Evolutionary conservation across 139 green algal species (phyloP), one percentile per base, ranked within the genome.

Genomic region (Tetradesmus lagerheimii): DNA sequence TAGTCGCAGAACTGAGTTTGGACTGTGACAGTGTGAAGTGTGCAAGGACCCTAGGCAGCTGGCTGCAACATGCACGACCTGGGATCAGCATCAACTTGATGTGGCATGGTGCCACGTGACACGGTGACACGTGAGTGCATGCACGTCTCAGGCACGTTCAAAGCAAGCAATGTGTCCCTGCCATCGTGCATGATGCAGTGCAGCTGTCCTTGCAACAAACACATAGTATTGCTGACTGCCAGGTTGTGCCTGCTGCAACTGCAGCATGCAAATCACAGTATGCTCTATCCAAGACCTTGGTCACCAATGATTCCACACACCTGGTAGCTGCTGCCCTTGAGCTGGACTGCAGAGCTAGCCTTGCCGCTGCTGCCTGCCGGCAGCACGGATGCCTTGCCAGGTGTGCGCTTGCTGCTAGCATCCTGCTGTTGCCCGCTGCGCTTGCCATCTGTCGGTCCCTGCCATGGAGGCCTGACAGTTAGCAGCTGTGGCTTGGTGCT

Each of bases 401-500:
- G 57, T 1, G 57, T 71, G 57, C 57, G 57, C 57, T 71, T 71
- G 57, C 57, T 31, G 57, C 57, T 31, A 23, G 4, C 31, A 23
- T 71, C 57, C 57, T 31, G 57, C 57, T 71, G 57, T 23, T 71
- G 57, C 20, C 25, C 0, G 20, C 57, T 31, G 12, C 57, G 57
- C 57, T 71, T 71, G 20, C 23, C 2, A n/a, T 80, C 53, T 25
- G 15, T 23, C 37, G 31, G 12, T 11, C 81, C 81, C 27, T 78
- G 50, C 81, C 81, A 87, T 37, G 81, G 50, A 27, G 81, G 81
- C 81, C 81, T 87, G 53, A 4, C 74, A 25, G 31, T 34, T 35
- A 87, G 43, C 50, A 47, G 75, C 81, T 77, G 50, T 4, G 27
- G 8, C 75, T 80, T 77, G 50, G 31, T 87, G 23, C 14, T 27